Evolutionary conservation across 331 rosid species (phyloP).

Genomic region (Arachis monticola): DNA sequence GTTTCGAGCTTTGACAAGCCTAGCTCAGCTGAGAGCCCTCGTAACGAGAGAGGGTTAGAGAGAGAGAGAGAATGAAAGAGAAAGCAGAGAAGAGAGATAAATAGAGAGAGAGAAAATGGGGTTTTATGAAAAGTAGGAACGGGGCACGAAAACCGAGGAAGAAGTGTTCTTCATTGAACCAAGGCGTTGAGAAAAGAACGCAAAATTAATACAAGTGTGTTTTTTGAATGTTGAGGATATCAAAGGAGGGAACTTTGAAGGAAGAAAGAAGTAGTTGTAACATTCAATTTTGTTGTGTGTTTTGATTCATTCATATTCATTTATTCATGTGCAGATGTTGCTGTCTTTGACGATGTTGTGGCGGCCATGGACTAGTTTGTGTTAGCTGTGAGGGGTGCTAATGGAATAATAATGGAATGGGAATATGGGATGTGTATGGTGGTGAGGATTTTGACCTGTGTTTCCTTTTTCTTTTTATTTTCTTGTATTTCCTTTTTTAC

Average conservation of each 20-base stretch:
- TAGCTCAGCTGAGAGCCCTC: conserved; percentile 38
- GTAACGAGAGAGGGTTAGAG: conserved; percentile 10
- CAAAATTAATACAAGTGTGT: background rate
- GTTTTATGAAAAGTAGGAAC: conserved; percentile 59
- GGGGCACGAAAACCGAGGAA: conserved; percentile 70
- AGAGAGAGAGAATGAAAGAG: background rate
- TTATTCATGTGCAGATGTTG: background rate
- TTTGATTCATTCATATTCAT: background rate
- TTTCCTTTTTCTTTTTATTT: background rate
- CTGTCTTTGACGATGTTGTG: conserved; percentile 28
- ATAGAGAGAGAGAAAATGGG: conserved; percentile 48
- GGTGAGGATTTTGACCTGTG: conserved; percentile 66
- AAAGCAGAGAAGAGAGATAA: background rate
- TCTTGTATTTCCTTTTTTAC: conserved; percentile 1
- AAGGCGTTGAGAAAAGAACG: conserved; percentile 12
- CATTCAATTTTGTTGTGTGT: background rate
- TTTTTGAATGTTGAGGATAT: conserved; percentile 20
- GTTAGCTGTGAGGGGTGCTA: background rate
- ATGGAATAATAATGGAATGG: background rate
- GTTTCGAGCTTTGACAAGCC: conserved; percentile 46
- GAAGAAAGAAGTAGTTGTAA: background rate
- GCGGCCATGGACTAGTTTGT: conserved; percentile 32
- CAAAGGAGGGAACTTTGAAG: conserved; percentile 37
- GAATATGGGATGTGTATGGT: conserved; percentile 22
- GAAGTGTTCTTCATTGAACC: conserved; percentile 29